phyloP scores from a whole-genome alignment of 768 basidiomycete species.

The Pholiota microspora region DNA sequence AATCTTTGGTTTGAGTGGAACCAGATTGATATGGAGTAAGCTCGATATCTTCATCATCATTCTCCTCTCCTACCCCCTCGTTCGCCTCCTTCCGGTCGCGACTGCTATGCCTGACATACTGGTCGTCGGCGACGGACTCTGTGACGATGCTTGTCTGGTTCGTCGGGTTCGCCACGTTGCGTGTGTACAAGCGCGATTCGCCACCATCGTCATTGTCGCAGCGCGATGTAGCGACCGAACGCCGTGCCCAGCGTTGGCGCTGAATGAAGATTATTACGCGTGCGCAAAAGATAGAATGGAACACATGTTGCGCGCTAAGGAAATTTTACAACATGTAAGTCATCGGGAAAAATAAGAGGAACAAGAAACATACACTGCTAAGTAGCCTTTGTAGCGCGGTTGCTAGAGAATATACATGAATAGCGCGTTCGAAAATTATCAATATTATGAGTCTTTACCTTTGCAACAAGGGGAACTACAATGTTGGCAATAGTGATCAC shows the following conservation, averaged over 20 bases:
- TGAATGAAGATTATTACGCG: slow-evolving; percentile 41
- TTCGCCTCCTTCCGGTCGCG: not conserved
- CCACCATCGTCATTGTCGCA: not conserved
- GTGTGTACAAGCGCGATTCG: not conserved
- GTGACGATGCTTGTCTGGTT: not conserved
- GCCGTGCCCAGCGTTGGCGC: slow-evolving; percentile 22
- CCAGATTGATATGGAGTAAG: not conserved
- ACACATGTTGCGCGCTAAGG: slow-evolving; percentile 37
- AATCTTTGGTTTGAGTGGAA: not conserved
- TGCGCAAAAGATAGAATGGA: slow-evolving; percentile 42
- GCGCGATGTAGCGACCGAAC: slow-evolving; percentile 17
- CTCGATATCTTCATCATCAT: not conserved
- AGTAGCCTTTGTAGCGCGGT: not conserved
- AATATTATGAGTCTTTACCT: not conserved
- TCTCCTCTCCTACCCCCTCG: too few relatives aligned
- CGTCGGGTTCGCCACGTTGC: not conserved
- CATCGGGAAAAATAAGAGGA: not conserved
- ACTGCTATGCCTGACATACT: not conserved
- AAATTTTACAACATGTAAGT: not conserved
- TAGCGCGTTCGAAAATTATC: not conserved
- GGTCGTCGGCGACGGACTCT: not conserved
- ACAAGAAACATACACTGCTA: slow-evolving; percentile 28
- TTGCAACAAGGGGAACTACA: slow-evolving; percentile 32
- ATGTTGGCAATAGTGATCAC: slow-evolving; percentile 39
- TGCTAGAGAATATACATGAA: not conserved